Evolutionary conservation across 106 monocot species (phyloP), one percentile per base, ranked within the genome.

Genomic region (Hemerocallis citrina): DNA sequence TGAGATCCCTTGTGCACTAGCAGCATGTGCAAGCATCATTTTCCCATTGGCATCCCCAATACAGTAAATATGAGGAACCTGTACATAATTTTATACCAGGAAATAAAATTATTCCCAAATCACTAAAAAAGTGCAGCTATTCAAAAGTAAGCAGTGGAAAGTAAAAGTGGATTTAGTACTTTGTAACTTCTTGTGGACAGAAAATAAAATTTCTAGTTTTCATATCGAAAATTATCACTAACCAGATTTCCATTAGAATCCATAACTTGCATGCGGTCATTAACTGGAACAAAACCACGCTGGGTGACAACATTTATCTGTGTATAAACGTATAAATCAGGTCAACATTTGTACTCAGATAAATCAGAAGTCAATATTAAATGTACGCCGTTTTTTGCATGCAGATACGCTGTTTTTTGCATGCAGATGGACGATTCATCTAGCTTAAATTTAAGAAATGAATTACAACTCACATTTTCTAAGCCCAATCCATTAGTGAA

Each of bases 11-110:
- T 96, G 96, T 44, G 96, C 96, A 75, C 91, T 91, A 23, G 96
- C 96, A 61, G 87, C 96, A 80, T 96, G 96, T 77, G 96, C 96
- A 72, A 96, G 90, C 96, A 96, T 96, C 79, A 96, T 64, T 84
- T 91, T 96, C 21, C 96, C 96, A 77, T 96, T 91, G 27, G 96
- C 96, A 68, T 96, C 96, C 58, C 96, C 96, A 63, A 96, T 96
- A 72, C 91, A 91, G 57, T 87, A 96, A 59, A 96, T 63, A 77
- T 96, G 75, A 40, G 96, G 91, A 46, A 91, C 81, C 96, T 96
- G 51, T 5, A 30, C 15, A 50, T 28, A 46, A 42, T 36, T 30
- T 20, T 17, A 6, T 24, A 13, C 5, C n/a, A 28, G 52, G 12
- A 41, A 17, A 19, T n/a, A n/a, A n/a, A n/a, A n/a, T n/a, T n/a